Evolutionary conservation across 768 basidiomycete genomes (phyloP).

Genomic region (Harrya chromipes): DNA sequence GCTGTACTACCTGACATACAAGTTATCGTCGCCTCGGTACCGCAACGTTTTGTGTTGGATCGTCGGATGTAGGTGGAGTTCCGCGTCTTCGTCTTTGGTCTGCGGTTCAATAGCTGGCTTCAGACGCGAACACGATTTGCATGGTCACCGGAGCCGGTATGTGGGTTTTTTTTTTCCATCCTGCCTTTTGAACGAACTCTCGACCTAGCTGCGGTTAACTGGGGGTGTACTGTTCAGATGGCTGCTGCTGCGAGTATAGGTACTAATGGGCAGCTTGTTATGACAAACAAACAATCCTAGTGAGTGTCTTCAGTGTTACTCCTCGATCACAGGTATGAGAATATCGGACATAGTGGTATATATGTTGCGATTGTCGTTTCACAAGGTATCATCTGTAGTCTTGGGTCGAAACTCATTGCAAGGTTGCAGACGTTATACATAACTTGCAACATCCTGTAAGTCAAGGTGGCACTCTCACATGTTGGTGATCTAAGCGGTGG

Average conservation of each 20-base stretch:
- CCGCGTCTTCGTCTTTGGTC: background rate
- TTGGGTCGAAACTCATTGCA: slow-evolving; percentile 65
- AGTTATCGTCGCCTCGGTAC: slow-evolving; percentile 50
- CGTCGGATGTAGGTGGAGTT: slow-evolving; percentile 52
- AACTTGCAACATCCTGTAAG: slow-evolving; percentile 38
- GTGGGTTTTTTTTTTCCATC: background rate
- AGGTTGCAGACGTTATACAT: slow-evolving; percentile 58
- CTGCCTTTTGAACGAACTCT: background rate
- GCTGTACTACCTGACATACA: slow-evolving; percentile 66
- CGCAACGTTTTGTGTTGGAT: slow-evolving; percentile 61
- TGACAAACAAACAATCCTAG: slow-evolving; percentile 42
- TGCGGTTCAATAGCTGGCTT: background rate
- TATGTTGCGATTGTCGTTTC: slow-evolving; percentile 56
- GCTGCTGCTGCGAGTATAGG: slow-evolving; percentile 63
- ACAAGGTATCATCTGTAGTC: slow-evolving; percentile 61
- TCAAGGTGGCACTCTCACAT: background rate
- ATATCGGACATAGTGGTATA: slow-evolving; percentile 48
- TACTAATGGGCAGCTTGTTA: slow-evolving; percentile 30
- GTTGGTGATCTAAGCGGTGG: background rate
- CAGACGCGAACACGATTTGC: slow-evolving; percentile 51
- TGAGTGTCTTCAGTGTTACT: slow-evolving; percentile 36
- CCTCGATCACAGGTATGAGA: slow-evolving; percentile 35
- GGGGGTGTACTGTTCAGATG: slow-evolving; percentile 60
- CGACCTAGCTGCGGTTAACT: slow-evolving; percentile 53
- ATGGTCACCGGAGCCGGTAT: slow-evolving; percentile 38